These are phyloP conservation scores for Phytophthora aleatoria DNA, from an alignment of 352 stramenopile species.

Conservation along the genomic window DNA sequence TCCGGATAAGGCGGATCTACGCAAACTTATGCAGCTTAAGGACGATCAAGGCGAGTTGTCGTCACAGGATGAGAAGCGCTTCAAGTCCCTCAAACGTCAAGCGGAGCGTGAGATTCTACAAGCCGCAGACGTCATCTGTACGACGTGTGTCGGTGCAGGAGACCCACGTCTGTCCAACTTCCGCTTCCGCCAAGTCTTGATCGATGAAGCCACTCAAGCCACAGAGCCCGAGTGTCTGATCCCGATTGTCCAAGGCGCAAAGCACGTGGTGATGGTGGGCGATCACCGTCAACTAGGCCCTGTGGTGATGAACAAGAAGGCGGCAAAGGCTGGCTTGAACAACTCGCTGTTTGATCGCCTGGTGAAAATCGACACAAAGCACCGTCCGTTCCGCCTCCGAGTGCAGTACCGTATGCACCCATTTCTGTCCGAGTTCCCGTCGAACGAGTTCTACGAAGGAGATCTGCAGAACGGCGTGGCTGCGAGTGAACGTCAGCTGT, in stretches of 20 bases:
- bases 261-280: conserved; percentile 99
- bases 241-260: conserved; percentile 97
- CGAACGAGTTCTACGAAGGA: conserved; percentile 99
- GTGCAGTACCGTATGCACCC: conserved; percentile 99
- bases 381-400: conserved; percentile 96
- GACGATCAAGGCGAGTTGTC: conserved; percentile 95
- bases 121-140: conserved; percentile 99
- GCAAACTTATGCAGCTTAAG: conserved; percentile 95
- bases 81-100: conserved; percentile 92
- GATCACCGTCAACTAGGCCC: conserved; percentile 98
- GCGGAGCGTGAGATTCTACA: conserved; percentile 97
- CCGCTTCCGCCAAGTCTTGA: conserved; percentile 98
- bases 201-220: conserved; percentile 99
- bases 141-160: conserved; percentile 97
- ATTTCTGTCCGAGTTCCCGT: conserved; percentile 98
- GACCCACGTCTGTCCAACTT: conserved; percentile 98
- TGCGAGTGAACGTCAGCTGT: conserved; percentile 91
- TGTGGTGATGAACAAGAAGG: conserved; percentile 99
- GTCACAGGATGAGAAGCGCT: conserved; percentile 96
- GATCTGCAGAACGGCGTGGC: conserved; percentile 98
- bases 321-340: conserved; percentile 96
- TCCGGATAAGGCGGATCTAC: conserved; percentile 90
- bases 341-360: conserved; percentile 98
- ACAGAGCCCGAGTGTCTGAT: conserved; percentile 99
- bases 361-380: conserved; percentile 86